These are phyloP conservation scores for Suillus cothurnatus DNA, from an alignment of 768 basidiomycete species.

Conservation along the genomic window DNA sequence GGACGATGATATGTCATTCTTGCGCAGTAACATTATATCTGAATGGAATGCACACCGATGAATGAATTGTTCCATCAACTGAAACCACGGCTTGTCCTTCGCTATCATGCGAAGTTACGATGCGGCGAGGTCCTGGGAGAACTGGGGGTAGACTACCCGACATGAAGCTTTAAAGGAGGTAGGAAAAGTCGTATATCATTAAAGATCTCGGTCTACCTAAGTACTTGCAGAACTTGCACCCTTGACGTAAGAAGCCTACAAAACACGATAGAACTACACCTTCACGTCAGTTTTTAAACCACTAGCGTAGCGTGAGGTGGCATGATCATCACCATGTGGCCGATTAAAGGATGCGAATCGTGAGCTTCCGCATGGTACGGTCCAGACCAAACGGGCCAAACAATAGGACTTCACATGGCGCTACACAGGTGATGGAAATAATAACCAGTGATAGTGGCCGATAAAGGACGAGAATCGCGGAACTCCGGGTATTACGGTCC, in stretches of 20 bases:
- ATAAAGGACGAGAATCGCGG: neutral
- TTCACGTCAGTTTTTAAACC: neutral
- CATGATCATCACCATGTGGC: neutral
- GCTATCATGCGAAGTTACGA: slow-evolving; percentile 52
- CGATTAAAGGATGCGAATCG: neutral
- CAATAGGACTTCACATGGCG: neutral
- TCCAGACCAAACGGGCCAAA: neutral
- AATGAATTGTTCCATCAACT: slow-evolving; percentile 33
- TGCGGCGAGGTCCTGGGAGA: slow-evolving; percentile 46
- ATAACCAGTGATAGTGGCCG: too few species aligned
- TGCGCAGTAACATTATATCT: slow-evolving; percentile 2
- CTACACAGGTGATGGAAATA: neutral
- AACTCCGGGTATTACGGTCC: neutral
- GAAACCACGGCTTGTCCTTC: slow-evolving; percentile 44
- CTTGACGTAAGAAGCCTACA: neutral
- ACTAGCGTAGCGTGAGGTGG: neutral
- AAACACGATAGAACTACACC: neutral
- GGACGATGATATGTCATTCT: neutral
- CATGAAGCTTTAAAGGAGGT: neutral
- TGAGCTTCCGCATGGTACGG: neutral
- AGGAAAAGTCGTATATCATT: neutral
- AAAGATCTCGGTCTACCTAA: neutral
- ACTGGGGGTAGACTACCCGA: slow-evolving; percentile 14
- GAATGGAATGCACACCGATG: slow-evolving; percentile 34
- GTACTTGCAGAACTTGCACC: neutral